Evolutionary conservation across 495 filamentous ascomycete species (phyloP).

Genomic region (Daldinia concentrica): DNA sequence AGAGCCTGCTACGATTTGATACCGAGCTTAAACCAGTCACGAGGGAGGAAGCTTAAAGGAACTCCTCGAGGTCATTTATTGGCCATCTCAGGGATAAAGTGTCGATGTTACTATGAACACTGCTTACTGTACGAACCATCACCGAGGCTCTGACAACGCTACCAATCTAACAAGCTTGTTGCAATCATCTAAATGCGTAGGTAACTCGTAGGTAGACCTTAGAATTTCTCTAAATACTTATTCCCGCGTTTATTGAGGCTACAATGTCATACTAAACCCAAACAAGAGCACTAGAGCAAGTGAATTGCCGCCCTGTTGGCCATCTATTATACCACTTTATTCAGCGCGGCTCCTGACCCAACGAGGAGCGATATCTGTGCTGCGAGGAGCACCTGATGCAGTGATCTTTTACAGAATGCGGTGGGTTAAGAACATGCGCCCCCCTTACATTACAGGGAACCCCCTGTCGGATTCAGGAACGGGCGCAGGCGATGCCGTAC

Average conservation of each 20-base stretch:
- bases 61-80: background rate
- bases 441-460: constrained; percentile 2
- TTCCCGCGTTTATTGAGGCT: background rate
- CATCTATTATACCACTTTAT: constrained; percentile 2
- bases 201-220: background rate
- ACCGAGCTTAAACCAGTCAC: background rate
- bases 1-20: constrained; percentile 4
- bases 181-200: background rate
- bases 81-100: constrained; percentile 2
- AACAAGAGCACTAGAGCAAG: background rate
- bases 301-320: background rate
- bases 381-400: constrained; percentile 19
- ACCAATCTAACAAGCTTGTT: background rate
- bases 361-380: constrained; percentile 9
- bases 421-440: constrained; percentile 10
- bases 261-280: background rate
- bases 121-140: background rate
- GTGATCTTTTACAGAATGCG: constrained; percentile 23
- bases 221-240: background rate
- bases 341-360: constrained; percentile 22
- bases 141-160: background rate
- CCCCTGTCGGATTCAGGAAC: background rate
- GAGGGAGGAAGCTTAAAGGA: background rate
- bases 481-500: background rate
- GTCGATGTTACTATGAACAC: background rate